Conservation (phyloP, 306 rosid genomes). For the Cicer chorassanicum region DNA sequence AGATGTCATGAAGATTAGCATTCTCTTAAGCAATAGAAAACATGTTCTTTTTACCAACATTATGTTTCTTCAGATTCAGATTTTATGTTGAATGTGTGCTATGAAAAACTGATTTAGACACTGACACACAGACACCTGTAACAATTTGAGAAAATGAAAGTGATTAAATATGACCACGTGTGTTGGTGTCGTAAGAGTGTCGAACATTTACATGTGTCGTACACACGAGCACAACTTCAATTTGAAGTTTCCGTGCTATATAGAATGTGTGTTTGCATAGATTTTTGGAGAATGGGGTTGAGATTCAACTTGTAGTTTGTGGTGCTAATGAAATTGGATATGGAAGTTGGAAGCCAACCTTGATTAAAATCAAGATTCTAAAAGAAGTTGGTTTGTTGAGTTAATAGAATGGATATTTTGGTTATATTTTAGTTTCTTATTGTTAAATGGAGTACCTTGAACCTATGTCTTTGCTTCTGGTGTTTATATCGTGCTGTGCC, state of each 20-base stretch:
- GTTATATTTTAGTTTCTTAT: not conserved
- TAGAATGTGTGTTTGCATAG: not conserved
- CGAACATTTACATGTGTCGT: too few relatives aligned
- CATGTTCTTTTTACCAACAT: not conserved
- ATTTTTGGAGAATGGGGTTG: not conserved
- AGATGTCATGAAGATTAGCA: not conserved
- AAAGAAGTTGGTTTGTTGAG: conserved; percentile 19
- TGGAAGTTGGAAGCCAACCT: conserved; percentile 11
- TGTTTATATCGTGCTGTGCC: not conserved
- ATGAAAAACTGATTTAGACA: too few relatives aligned
- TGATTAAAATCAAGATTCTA: not conserved
- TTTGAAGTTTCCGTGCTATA: too few relatives aligned
- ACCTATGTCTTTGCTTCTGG: conserved; percentile 4
- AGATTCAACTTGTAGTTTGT: not conserved
- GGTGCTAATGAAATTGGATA: conserved; percentile 2
- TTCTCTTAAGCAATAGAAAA: conserved; percentile 1
- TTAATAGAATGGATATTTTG: conserved; percentile 25
- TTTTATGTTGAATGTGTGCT: not conserved
- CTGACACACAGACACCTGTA: too few relatives aligned
- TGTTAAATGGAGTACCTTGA: conserved; percentile 18
- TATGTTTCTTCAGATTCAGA: not conserved
- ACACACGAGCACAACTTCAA: too few relatives aligned
- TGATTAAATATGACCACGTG: too few relatives aligned
- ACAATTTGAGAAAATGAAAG: too few relatives aligned
- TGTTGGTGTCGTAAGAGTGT: too few relatives aligned